Conservation (phyloP, 2,329 filamentous ascomycete genomes). For the Pseudocercospora macadamiae region DNA sequence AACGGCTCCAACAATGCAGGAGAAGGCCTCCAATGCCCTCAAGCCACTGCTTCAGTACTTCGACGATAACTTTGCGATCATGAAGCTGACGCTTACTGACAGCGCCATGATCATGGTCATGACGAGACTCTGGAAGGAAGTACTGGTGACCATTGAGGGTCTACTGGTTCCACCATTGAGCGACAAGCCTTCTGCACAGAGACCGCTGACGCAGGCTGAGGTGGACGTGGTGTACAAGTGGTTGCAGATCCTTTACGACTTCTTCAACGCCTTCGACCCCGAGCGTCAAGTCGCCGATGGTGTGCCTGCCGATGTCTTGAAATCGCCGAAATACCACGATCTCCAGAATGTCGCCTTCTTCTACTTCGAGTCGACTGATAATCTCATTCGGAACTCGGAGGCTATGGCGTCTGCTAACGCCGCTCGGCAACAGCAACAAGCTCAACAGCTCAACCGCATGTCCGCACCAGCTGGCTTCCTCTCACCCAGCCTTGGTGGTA, state of each 20-base stretch:
- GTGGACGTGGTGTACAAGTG: slow-evolving; percentile 94
- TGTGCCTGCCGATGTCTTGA: slow-evolving; percentile 86
- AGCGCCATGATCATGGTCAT: slow-evolving; percentile 99
- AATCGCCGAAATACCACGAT: slow-evolving; percentile 98
- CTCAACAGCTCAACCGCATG: slow-evolving; percentile 60
- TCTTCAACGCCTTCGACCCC: slow-evolving; percentile 93
- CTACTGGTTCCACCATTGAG: slow-evolving; percentile 91
- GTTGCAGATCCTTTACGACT: slow-evolving; percentile 86
- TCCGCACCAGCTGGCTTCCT: slow-evolving; percentile 63
- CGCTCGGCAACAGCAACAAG: slow-evolving; percentile 67
- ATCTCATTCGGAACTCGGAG: slow-evolving; percentile 91
- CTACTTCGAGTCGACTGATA: slow-evolving; percentile 91
- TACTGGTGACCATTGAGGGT: slow-evolving; percentile 85
- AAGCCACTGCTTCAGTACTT: slow-evolving; percentile 91
- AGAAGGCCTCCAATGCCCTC: slow-evolving; percentile 78
- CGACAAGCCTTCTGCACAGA: slow-evolving; percentile 88
- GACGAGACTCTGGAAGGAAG: slow-evolving; percentile 97
- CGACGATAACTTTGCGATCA: slow-evolving; percentile 97
- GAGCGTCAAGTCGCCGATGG: slow-evolving; percentile 80
- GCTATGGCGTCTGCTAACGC: slow-evolving; percentile 89
- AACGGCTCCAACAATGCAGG: slow-evolving; percentile 52
- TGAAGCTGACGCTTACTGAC: slow-evolving; percentile 94
- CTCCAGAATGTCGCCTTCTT: slow-evolving; percentile 97
- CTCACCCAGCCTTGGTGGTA: slow-evolving; percentile 60
- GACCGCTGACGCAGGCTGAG: slow-evolving; percentile 81